Evolutionary conservation across 1,139 yeast genomes (phyloP), one percentile per base, ranked within the genome.

Genomic region (Eremothecium gossypii): DNA sequence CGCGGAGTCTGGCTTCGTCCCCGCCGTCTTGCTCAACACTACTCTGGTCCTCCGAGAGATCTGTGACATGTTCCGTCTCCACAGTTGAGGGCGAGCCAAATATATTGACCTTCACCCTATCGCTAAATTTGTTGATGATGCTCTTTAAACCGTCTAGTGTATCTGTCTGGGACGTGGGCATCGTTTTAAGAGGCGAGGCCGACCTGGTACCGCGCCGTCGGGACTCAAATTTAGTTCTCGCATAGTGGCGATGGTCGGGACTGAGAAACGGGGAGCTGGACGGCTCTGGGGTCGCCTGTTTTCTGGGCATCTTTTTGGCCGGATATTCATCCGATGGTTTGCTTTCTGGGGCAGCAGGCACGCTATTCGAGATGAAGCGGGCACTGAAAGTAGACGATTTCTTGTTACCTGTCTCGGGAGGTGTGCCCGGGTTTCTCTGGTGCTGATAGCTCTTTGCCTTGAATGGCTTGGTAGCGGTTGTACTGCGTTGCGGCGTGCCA

Each of bases 181-280:
- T 39, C 17, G 41, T 42, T 38, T 55, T 55, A 4, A 54, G 43
- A 2, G 61, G 61, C 3, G 60, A 55, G 10, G 44, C 37, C 6
- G 60, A 53, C 32, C 57, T 43, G 38, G 52, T 46, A 8, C 32
- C 36, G 10, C 47, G 47, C 27, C 43, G 46, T 27, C 44, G 45
- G 14, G 45, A 46, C 30, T 48, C 52, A 33, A 46, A 50, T 44
- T 47, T 53, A n/a, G 50, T 49, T 30, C 60, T 49, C 5, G 57
- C 52, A 37, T 48, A 51, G 31, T 54, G 57, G 7, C 60, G 46
- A 20, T 46, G 48, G 8, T 44, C 42, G 12, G 47, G 44, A 28
- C 38, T 45, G 10, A 40, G 40, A 33, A 51, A 50, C 6, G 53
- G 53, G 1, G 52, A 49, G 6, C 33, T 42, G 12, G 45, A 41